These are phyloP conservation scores for Paecilomyces fulvus DNA, from an alignment of 2,329 filamentous ascomycete species.

Conservation along the genomic window DNA sequence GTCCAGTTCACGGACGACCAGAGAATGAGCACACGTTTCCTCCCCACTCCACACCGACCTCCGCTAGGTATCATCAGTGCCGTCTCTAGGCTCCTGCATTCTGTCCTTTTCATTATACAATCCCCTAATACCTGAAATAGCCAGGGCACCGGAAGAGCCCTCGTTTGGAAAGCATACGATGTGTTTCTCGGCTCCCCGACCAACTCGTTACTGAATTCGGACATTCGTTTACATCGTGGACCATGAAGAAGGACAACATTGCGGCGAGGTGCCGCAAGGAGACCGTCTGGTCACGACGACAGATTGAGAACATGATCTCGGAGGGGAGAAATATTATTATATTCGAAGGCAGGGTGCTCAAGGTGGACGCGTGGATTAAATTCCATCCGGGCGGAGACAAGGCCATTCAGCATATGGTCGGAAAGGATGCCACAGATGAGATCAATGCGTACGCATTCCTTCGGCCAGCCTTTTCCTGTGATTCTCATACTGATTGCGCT, in stretches of 20 bases:
- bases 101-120: neutral
- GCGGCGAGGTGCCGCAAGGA: constrained; percentile 33
- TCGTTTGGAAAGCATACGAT: neutral
- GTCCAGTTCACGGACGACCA: neutral
- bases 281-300: constrained; percentile 48
- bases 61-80: neutral
- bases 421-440: constrained; percentile 89
- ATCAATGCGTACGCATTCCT: constrained; percentile 64
- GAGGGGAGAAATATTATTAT: constrained; percentile 74
- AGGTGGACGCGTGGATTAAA: constrained; percentile 77
- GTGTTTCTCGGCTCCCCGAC: neutral
- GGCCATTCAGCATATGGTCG: constrained; percentile 87
- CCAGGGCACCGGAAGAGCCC: neutral
- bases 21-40: neutral
- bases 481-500: constrained; percentile 8
- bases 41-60: constrained; percentile 1
- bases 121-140: neutral
- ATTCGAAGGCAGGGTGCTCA: constrained; percentile 70
- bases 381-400: constrained; percentile 91
- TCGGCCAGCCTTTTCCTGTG: constrained; percentile 6
- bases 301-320: constrained; percentile 76
- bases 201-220: neutral
- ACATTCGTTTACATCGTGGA: neutral
- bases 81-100: neutral
- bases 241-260: constrained; percentile 12